Evolutionary conservation across 345 rosid genomes (phyloP), one percentile per base, ranked within the genome.

Genomic region (Lagerstroemia speciosa): DNA sequence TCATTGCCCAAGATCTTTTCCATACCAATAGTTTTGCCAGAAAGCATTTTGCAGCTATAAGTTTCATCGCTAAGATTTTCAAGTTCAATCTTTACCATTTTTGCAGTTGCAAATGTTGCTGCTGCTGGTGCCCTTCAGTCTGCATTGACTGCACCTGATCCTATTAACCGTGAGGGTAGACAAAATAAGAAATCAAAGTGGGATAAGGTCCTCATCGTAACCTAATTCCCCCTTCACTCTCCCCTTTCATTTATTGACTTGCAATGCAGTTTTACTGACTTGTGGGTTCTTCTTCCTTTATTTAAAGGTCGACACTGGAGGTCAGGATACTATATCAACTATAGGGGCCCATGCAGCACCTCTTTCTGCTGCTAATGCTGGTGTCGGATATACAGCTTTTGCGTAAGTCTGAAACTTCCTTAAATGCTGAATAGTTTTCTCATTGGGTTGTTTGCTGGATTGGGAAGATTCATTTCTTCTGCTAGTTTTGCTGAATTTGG

Each of bases 161-260:
- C 78, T 71, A 67, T 72, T 79, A 43, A 76, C 43, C 83, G 87
- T 30, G 96, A 94, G 64, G 88, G 86, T 67, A 80, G 93, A 78
- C 93, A 83, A 29, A 91, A 83, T 82, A 91, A 91, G 83, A 94
- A 87, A 78, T 91, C 96, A 46, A 90, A 94, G 78, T 92, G 99
- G 99, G 98, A 89, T 74, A 88, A 89, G 96, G 95, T 93, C 75
- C 40, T 62, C 9, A 31, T 53, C 67, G 50, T 64, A 38, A 46
- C 30, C n/a, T 52, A 32, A 55, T 41, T 34, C 36, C 36, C 24
- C n/a, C 60, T 8, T n/a, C 16, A 15, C 50, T 53, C 29, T n/a
- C 29, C 60, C 30, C 6, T 17, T 48, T n/a, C 9, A 50, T n/a
- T 50, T 19, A 14, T 27, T 24, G 7, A 19, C 17, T 30, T 58